Evolutionary conservation across 345 rosid genomes (phyloP).

Genomic region (Ceriops tagal): DNA sequence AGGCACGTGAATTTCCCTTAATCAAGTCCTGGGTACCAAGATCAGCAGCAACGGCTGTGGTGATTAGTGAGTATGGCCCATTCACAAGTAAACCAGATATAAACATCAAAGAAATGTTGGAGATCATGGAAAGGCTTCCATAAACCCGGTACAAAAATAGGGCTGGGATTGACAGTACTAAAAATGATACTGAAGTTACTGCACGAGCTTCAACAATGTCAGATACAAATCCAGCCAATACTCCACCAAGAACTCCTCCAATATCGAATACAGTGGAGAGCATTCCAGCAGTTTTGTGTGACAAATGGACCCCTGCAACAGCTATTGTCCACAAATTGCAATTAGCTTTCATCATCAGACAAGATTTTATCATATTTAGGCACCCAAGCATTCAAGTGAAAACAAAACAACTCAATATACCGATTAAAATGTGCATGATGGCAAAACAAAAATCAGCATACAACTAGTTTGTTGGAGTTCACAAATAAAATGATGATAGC

Average conservation of each 20-base stretch:
- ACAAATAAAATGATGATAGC: no score
- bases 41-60: constrained; percentile 94
- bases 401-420: no score
- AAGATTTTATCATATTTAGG: neutral
- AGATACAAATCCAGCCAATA: constrained; percentile 68
- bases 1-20: constrained; percentile 74
- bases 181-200: constrained; percentile 61
- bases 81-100: constrained; percentile 76
- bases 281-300: constrained; percentile 80
- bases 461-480: no score
- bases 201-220: constrained; percentile 80
- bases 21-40: constrained; percentile 79
- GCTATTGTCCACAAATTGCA: constrained; percentile 40
- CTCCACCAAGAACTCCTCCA: constrained; percentile 87
- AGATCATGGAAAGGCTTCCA: constrained; percentile 60
- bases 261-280: constrained; percentile 75
- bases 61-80: constrained; percentile 82
- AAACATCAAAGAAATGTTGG: constrained; percentile 65
- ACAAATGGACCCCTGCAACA: constrained; percentile 75
- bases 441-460: no score
- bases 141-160: constrained; percentile 59
- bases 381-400: no score
- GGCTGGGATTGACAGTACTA: constrained; percentile 68
- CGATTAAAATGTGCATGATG: no score
- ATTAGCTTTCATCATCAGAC: constrained; percentile 1